phyloP scores from a whole-genome alignment of 108 stramenopile genomes.

The Skeletonema menzelii region DNA sequence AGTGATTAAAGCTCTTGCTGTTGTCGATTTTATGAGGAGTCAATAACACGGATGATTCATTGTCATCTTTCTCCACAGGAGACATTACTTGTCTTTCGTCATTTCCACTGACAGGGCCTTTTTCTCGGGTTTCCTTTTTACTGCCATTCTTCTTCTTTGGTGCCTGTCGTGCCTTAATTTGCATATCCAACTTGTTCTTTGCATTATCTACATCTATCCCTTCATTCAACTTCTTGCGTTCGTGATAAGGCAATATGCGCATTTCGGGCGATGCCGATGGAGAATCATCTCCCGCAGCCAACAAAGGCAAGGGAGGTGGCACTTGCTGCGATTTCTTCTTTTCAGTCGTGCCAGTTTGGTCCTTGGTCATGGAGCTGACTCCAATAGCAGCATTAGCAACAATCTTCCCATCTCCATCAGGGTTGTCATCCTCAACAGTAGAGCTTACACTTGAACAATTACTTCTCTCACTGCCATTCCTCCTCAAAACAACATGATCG shows the following conservation, averaged over 20 bases:
- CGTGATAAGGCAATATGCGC: constrained; percentile 37
- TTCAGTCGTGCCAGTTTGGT: neutral
- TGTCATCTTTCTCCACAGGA: too few species aligned
- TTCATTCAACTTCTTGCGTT: constrained; percentile 25
- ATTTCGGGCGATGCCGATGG: neutral
- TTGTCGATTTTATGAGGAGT: too few species aligned
- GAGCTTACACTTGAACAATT: neutral
- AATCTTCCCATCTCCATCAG: neutral
- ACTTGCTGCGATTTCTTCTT: neutral
- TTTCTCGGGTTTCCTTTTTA: neutral
- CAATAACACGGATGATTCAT: too few species aligned
- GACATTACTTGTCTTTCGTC: too few species aligned
- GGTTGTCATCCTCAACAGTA: neutral
- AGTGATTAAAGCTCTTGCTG: neutral
- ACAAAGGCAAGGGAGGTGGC: neutral
- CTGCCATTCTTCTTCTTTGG: neutral
- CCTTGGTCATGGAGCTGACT: neutral
- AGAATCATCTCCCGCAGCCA: neutral
- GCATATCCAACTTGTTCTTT: constrained; percentile 1
- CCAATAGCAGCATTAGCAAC: neutral
- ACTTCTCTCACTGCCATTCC: neutral
- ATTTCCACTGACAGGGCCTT: neutral
- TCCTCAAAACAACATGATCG: neutral
- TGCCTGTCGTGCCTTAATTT: neutral
- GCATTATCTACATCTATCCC: constrained; percentile 9